Evolutionary conservation across 129 eudicot species (phyloP).

Genomic region (Flaveria sonorensis): DNA sequence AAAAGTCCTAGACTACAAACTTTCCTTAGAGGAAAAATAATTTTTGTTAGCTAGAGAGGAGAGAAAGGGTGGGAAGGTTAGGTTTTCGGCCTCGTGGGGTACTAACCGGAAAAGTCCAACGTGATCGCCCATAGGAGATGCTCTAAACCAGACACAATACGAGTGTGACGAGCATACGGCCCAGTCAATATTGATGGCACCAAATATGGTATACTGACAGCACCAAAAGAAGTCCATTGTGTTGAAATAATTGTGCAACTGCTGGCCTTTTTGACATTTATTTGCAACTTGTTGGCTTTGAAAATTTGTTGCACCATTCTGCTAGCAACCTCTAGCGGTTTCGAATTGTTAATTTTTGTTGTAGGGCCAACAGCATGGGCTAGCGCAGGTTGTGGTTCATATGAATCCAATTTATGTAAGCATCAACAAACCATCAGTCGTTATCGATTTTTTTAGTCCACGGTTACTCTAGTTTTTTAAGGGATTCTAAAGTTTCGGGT

Average conservation of each 20-base stretch:
- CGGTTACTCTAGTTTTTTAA: neutral
- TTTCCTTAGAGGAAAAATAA: too few species aligned
- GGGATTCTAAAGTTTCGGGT: neutral
- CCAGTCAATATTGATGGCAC: neutral
- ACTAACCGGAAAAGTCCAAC: too few species aligned
- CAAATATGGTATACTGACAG: neutral
- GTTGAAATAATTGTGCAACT: constrained; percentile 6
- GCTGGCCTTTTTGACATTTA: constrained; percentile 2
- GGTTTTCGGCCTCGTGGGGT: too few species aligned
- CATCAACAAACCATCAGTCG: neutral
- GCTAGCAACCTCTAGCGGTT: constrained; percentile 15
- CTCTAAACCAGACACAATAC: neutral
- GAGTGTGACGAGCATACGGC: neutral
- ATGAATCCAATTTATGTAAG: neutral
- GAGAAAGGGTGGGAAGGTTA: too few species aligned
- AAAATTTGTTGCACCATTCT: neutral
- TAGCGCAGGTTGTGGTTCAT: neutral
- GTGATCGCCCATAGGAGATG: too few species aligned
- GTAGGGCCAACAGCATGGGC: neutral
- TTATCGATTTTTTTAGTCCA: neutral
- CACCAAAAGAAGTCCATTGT: constrained; percentile 2
- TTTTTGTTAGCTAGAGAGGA: too few species aligned
- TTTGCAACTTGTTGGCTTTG: constrained; percentile 1
- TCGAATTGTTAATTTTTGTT: constrained; percentile 1
- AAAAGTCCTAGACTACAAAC: too few species aligned